Evolutionary conservation across 2,329 filamentous ascomycete species (phyloP).

Genomic region (Lecanosticta acicola): DNA sequence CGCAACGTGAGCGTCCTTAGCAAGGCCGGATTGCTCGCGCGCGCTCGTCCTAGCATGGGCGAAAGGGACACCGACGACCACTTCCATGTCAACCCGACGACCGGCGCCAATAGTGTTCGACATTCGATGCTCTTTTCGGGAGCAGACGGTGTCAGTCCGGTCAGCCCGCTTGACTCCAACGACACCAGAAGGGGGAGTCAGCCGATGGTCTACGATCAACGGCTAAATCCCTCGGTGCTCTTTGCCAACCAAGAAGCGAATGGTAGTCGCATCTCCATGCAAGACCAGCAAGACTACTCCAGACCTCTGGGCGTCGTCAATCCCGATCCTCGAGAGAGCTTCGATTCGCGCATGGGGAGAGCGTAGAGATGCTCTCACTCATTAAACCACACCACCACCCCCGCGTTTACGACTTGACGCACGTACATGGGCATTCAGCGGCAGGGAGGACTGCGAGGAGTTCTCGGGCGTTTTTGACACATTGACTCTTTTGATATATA

Average conservation of each 20-base stretch:
- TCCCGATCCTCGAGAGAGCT: slow-evolving; percentile 30
- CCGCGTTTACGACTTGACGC: slow-evolving; percentile 18
- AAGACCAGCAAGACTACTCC: slow-evolving; percentile 46
- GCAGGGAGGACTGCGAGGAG: slow-evolving; percentile 3
- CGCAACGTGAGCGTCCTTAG: slow-evolving; percentile 46
- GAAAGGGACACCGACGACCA: slow-evolving; percentile 26
- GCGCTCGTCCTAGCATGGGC: slow-evolving; percentile 22
- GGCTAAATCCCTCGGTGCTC: slow-evolving; percentile 45
- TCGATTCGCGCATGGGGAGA: slow-evolving; percentile 24
- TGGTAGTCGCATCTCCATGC: slow-evolving; percentile 41
- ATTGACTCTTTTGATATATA: neutral
- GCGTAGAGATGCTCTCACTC: slow-evolving; percentile 5
- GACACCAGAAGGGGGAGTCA: slow-evolving; percentile 36
- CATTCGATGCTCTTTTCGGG: slow-evolving; percentile 30
- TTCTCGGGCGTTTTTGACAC: neutral
- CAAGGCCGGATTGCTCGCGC: slow-evolving; percentile 41
- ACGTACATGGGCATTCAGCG: slow-evolving; percentile 12
- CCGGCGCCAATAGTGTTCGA: slow-evolving; percentile 27
- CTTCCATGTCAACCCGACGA: slow-evolving; percentile 13
- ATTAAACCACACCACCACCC: slow-evolving; percentile 7
- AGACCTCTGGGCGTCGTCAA: slow-evolving; percentile 40
- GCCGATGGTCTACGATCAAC: slow-evolving; percentile 44
- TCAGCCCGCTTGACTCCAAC: slow-evolving; percentile 28
- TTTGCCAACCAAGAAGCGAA: slow-evolving; percentile 42
- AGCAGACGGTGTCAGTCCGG: slow-evolving; percentile 25